Conservation (phyloP, 805 yeast species). For the Lipomyces yamadae region DNA sequence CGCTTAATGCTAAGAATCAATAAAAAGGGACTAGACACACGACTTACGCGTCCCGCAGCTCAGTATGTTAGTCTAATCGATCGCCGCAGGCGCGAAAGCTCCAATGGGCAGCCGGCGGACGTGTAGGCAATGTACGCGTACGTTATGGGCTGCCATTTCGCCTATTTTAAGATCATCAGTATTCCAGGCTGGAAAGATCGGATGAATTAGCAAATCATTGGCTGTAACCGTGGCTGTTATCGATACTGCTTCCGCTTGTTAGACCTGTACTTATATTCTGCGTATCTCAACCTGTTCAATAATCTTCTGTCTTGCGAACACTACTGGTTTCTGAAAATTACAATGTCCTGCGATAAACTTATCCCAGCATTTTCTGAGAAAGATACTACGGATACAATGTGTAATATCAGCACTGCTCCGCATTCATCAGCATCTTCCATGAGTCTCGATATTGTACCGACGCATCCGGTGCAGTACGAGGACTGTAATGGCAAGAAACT, state of each 20-base stretch:
- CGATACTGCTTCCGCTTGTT: background rate
- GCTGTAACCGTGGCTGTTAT: background rate
- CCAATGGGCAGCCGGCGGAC: background rate
- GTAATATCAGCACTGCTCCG: background rate
- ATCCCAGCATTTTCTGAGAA: background rate
- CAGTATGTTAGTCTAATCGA: background rate
- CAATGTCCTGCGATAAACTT: background rate
- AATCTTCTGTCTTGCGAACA: background rate
- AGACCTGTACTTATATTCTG: background rate
- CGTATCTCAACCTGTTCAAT: background rate
- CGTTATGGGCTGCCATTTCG: no score
- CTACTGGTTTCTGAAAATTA: background rate
- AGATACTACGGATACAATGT: background rate
- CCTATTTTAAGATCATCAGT: background rate
- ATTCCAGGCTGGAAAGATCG: background rate
- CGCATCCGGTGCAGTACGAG: background rate
- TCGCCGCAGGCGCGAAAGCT: background rate
- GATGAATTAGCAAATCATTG: background rate
- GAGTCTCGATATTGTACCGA: background rate
- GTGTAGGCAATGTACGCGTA: background rate
- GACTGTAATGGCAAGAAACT: background rate
- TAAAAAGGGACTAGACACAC: background rate
- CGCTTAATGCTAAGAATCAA: background rate
- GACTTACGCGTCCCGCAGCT: slow-evolving; percentile 2
- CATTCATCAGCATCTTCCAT: background rate